These are phyloP conservation scores for Geotrichum carabidarum DNA, from an alignment of 1,139 yeast genomes.

Conservation along the genomic window DNA sequence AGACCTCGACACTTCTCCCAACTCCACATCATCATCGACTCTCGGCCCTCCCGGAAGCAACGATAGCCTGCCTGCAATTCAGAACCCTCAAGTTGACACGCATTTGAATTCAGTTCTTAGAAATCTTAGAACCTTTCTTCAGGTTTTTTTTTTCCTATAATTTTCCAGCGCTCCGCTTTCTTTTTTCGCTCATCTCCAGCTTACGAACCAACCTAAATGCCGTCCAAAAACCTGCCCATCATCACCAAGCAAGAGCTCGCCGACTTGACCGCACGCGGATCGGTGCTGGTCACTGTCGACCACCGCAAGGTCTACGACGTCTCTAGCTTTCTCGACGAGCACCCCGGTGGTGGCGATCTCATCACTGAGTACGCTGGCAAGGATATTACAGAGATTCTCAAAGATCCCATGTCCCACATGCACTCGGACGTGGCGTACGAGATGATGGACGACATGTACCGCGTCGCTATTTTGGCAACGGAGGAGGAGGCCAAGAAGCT, in stretches of 20 bases:
- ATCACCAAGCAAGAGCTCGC: conserved; percentile 44
- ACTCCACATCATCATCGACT: no score
- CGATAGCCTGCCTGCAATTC: no score
- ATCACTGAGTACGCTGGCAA: conserved; percentile 74
- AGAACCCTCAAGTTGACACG: no score
- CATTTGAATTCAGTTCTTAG: no score
- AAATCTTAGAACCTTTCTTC: background rate
- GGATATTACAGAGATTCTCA: conserved; percentile 74
- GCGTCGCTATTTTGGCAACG: conserved; percentile 60
- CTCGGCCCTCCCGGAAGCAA: no score
- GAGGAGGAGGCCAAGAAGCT: conserved; percentile 55
- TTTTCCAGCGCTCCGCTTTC: background rate
- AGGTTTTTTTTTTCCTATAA: background rate
- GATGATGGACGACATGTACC: conserved; percentile 70
- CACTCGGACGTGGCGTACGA: conserved; percentile 88
- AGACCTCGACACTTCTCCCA: background rate
- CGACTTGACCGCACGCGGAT: conserved; percentile 47
- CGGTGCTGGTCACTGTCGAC: conserved; percentile 74
- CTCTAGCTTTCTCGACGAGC: conserved; percentile 69
- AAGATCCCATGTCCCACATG: conserved; percentile 61
- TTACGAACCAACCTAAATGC: background rate
- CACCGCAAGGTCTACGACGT: conserved; percentile 80
- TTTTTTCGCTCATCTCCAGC: background rate
- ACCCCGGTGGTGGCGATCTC: conserved; percentile 81
- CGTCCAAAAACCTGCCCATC: conserved; percentile 38